Base-by-base conservation (phyloP, 2,329 filamentous ascomycete genomes). In the Calonectria montana region DNA sequence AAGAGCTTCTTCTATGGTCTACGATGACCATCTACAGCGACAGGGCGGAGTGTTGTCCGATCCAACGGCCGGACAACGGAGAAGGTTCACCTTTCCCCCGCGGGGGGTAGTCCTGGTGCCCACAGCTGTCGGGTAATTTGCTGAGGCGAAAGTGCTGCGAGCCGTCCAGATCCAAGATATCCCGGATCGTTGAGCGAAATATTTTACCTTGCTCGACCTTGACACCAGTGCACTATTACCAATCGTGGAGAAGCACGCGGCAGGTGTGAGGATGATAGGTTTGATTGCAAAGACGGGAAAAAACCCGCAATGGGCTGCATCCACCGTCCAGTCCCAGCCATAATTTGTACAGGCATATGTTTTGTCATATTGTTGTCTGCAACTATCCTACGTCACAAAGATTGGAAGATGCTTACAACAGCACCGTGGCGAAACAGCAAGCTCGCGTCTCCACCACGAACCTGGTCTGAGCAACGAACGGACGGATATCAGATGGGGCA, bases 331-430 rank as follows among this genome's bases (percentile, higher is more conserved):
- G 35, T 53, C 16, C 62, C 31, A 29, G 15, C 53, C 31, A 3
- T 7, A 57, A 43, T 18, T 18, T 41, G 25, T 18, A 45, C 39
- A 53, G 37, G 25, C 37, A 29, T 16, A 31, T 65, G 18, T 18
- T 31, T 13, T 45, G 57, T 9, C 10, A 66, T 65, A 68, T 61
- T 57, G 67, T 43, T 62, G 15, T 21, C 53, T 68, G 70, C 74
- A 67, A 66, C 72, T 70, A 77, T 70, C 62, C 74, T 70, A 78
- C 76, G 74, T 78, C 76, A 78, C 72, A 76, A 25, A 57, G 45
- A 70, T 59, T 48, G 37, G 74, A 31, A 57, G 74, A 75, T 73
- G 65, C 53, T 62, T 59, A 15, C 48, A 53, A 48, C 74, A 75
- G 66, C 66, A 70, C 68, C 65, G 68, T 63, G 62, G 62, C 62